Base-by-base conservation (phyloP, 83 land plant species). In the Isoetes engelmannii region DNA sequence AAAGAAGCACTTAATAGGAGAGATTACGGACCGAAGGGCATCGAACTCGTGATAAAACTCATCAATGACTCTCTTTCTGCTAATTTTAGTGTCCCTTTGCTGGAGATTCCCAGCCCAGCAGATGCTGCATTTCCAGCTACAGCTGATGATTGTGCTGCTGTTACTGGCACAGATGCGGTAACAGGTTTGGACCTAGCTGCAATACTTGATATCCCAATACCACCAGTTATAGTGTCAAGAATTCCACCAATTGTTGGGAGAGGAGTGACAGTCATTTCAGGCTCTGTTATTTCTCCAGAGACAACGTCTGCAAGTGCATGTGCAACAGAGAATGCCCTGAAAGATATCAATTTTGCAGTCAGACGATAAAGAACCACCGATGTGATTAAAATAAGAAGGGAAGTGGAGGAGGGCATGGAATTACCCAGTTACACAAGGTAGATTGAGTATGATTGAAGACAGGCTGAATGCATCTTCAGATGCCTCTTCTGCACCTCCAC, bases 391-490 rank as follows among this genome's bases (percentile, higher is more conserved):
- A 28, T 28, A 28, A 28, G 37, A 28, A 2, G 37, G 37, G 37
- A 28, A 28, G 37, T 28, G 2, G 0, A 28, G 37, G 37, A 28
- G 37, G 37, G 2, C 37, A 28, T 28, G 37, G 37, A 28, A 28
- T 72, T 92, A 92, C 97, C 99, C 99, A 77, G 97, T 95, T 78
- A 90, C 87, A 82, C 92, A 88, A 46, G 97, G 99, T 75, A 88
- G 84, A 55, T 86, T 83, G 48, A 90, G 82, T 12, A 93, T 56
- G 19, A 90, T 84, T 28, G 92, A 86, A 15, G 90, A 90, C 4
- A 90, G 74, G 51, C 76, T 74, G 9, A n/a, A 44, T 15, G 55
- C 48, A 37, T 73, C 67, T 45, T 80, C 77, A 37, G 18, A 74
- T 59, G 79, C 79, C 45, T 77, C 67, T 2, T 87, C n/a, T 1